Percentiles rank a stretch among this genome's conserved stretches.
Evolutionary conservation across 352 stramenopile species (phyloP).

Genomic region (Pythium myriotylum): DNA sequence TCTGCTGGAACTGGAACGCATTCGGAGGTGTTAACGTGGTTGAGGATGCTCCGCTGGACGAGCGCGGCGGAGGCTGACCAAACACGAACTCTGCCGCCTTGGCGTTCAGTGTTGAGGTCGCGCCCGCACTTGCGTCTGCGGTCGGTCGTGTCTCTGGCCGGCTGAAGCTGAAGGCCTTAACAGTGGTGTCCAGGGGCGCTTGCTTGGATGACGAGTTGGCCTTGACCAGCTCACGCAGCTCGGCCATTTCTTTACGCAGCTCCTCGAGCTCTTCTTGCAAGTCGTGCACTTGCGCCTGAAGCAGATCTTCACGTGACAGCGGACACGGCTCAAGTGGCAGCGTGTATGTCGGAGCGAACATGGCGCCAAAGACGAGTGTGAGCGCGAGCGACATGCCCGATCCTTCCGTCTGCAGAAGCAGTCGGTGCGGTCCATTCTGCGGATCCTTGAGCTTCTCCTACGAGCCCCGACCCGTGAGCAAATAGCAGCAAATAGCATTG

Average conservation of each 20-base stretch:
- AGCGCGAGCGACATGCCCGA: neutral
- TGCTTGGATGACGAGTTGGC: neutral
- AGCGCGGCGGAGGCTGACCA: conserved; percentile 1
- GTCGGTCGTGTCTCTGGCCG: neutral
- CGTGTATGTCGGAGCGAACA: conserved; percentile 6
- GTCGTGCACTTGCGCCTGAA: conserved; percentile 14
- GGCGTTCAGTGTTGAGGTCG: conserved; percentile 3
- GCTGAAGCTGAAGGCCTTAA: neutral
- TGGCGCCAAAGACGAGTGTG: conserved; percentile 11
- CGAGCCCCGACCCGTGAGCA: neutral
- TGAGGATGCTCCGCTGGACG: neutral
- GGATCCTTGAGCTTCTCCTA: conserved; percentile 4
- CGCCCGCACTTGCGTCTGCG: neutral
- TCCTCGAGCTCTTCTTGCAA: conserved; percentile 9
- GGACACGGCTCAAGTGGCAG: neutral
- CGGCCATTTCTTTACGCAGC: conserved; percentile 6
- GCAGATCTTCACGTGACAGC: conserved; percentile 2
- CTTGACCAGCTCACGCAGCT: conserved; percentile 3
- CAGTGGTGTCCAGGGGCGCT: neutral
- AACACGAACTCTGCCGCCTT: conserved; percentile 12
- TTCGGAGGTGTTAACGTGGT: neutral
- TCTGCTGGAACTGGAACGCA: neutral
- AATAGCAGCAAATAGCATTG: neutral
- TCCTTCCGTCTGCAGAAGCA: neutral
- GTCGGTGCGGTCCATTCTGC: neutral